A percentile compares a stretch with the other conserved stretches of the same genome.
These are phyloP conservation scores for Trichoderma gamsii DNA, from an alignment of 495 filamentous ascomycete species.

Conservation along the genomic window DNA sequence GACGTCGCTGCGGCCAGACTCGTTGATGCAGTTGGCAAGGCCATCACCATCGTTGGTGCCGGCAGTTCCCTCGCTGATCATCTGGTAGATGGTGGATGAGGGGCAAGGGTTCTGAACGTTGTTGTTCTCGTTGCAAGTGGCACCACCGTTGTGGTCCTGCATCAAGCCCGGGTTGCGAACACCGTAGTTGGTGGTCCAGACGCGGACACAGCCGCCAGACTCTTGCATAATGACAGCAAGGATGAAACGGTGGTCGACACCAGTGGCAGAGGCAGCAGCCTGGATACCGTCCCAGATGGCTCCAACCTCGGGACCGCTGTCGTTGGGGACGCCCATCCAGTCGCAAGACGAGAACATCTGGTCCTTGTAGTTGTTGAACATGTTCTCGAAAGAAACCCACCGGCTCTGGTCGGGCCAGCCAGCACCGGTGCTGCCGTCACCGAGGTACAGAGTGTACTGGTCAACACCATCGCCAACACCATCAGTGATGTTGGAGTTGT, in stretches of 20 bases:
- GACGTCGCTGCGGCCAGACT: slow-evolving; percentile 18
- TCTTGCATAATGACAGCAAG: slow-evolving; percentile 52
- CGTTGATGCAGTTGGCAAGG: slow-evolving; percentile 27
- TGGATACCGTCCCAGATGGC: slow-evolving; percentile 37
- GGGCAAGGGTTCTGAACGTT: slow-evolving; percentile 27
- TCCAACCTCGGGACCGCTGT: slow-evolving; percentile 29
- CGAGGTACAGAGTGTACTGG: slow-evolving; percentile 16
- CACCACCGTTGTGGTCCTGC: slow-evolving; percentile 31
- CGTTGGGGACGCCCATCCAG: slow-evolving; percentile 19
- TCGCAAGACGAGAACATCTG: slow-evolving; percentile 21
- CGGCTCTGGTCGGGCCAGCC: slow-evolving; percentile 22
- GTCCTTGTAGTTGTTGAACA: slow-evolving; percentile 20
- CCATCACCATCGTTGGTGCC: slow-evolving; percentile 35
- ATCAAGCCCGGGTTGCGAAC: slow-evolving; percentile 39
- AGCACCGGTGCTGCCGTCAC: slow-evolving; percentile 20
- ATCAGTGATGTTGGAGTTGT: slow-evolving; percentile 6
- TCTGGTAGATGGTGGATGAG: slow-evolving; percentile 24
- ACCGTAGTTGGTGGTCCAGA: slow-evolving; percentile 32
- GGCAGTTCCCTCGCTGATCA: slow-evolving; percentile 34
- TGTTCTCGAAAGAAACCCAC: slow-evolving; percentile 23
- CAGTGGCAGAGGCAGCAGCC: slow-evolving; percentile 31
- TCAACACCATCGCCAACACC: slow-evolving; percentile 2
- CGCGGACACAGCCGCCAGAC: slow-evolving; percentile 49
- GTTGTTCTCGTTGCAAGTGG: slow-evolving; percentile 19
- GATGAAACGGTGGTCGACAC: slow-evolving; percentile 39